These are phyloP conservation scores for Pseudozyma tsukubaensis DNA, from an alignment of 1,284 basidiomycete species.

Conservation along the genomic window DNA sequence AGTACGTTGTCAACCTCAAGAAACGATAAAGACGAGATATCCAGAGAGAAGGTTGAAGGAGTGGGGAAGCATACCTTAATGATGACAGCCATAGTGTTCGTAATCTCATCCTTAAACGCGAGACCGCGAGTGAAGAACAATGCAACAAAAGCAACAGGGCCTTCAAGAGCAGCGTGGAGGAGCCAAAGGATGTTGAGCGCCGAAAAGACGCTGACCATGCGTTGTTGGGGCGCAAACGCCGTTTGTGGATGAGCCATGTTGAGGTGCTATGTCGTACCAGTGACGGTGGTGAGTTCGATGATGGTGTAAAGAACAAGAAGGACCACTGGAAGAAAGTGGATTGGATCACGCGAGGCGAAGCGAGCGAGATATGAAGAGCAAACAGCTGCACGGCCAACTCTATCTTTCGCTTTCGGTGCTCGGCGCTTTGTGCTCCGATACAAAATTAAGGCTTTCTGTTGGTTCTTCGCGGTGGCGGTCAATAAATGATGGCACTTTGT, in stretches of 20 bases:
- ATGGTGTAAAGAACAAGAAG: background rate
- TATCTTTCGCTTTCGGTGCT: conserved; percentile 1
- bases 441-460: conserved; percentile 10
- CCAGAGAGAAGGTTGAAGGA: conserved; percentile 1
- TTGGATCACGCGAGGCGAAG: conserved; percentile 7
- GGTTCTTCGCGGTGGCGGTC: conserved; percentile 11
- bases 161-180: conserved; percentile 80
- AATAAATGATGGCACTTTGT: background rate
- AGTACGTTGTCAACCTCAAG: too few species aligned
- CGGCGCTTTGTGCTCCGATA: conserved; percentile 29
- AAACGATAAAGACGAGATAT: background rate
- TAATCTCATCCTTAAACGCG: conserved; percentile 78
- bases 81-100: conserved; percentile 80
- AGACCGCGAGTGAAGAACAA: conserved; percentile 75
- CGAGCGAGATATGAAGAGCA: conserved; percentile 1
- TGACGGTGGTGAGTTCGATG: background rate
- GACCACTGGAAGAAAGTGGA: background rate
- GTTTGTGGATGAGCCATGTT: conserved; percentile 51
- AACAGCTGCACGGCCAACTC: conserved; percentile 1
- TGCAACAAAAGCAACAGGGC: conserved; percentile 79
- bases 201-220: conserved; percentile 15
- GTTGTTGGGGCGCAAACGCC: conserved; percentile 27
- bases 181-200: conserved; percentile 73
- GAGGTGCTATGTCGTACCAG: background rate
- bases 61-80: conserved; percentile 74